Base-by-base conservation (phyloP, 495 filamentous ascomycete genomes). In the Aspergillus homomorphus region DNA sequence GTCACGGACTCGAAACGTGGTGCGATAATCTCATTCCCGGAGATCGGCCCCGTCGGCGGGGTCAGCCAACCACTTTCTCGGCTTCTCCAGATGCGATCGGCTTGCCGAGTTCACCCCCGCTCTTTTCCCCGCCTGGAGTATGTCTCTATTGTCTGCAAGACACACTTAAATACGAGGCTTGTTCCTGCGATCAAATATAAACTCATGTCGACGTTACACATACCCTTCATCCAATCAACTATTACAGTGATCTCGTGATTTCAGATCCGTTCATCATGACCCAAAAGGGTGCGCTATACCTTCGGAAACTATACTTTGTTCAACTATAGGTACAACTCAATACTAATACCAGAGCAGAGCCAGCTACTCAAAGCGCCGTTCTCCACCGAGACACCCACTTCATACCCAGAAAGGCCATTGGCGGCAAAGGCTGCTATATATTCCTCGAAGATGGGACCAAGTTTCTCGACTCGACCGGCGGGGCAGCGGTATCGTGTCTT, bases 391-490 rank as follows among this genome's bases (percentile, higher is more conserved):
- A 75, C 51, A 77, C 75, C 7, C 66, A 61, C 23, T 71, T 68
- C 45, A 33, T 74, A n/a, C 78, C 77, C 8, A 70, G 66, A 10
- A 73, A 72, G 24, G 76, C 72, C 7, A 45, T 78, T 26, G 72
- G 73, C 14, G 77, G 74, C 10, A 68, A 75, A 56, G 76, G 77
- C n/a, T 72, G 67, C 63, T 77, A 75, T 58, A 66, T 80, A 45
- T 70, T 70, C 49, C 66, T 89, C 3, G 80, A 80, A 51, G 79
- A 88, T 72, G 85, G 84, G 21, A 82, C 80, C 12, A 80, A 73
- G 46, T 81, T 91, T 59, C 78, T 89, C 18, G 87, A 90, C 62
- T 84, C 82, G 0, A 80, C 77, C 8, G 76, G 80, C 20, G 80
- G 80, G 33, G 78, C 80, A 6, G 79, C 80, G 3, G 80, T 82